Conservation (phyloP, 2,329 filamentous ascomycete species). For the Arthrobotrys sinensis region DNA sequence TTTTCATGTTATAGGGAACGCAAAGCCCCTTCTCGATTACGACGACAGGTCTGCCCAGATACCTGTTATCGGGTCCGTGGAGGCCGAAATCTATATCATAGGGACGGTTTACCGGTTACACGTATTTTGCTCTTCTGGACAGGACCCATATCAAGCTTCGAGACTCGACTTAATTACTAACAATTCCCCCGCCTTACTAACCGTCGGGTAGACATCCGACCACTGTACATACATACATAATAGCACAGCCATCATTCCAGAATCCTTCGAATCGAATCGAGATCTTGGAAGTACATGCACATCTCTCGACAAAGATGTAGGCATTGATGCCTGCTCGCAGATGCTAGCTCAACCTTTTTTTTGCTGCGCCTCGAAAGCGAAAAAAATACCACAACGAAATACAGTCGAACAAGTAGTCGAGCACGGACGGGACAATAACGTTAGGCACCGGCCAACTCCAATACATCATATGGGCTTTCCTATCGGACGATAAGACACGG, state of each 20-base stretch:
- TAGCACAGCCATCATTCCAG: background rate
- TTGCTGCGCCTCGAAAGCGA: slow-evolving; percentile 10
- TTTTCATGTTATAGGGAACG: slow-evolving; percentile 7
- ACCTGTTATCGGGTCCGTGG: slow-evolving; percentile 31
- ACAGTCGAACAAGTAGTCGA: background rate
- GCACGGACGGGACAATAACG: background rate
- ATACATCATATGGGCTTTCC: background rate
- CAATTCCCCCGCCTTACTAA: background rate
- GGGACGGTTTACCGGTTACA: background rate
- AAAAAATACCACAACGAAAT: background rate
- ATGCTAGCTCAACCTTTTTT: background rate
- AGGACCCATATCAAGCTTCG: background rate
- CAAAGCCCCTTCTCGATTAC: slow-evolving; percentile 44
- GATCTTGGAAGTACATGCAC: background rate
- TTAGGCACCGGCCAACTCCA: background rate
- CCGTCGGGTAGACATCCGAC: too few species aligned
- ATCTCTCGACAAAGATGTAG: background rate
- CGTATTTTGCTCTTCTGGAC: slow-evolving; percentile 8
- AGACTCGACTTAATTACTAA: background rate
- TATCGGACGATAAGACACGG: slow-evolving; percentile 6
- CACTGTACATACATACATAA: too few species aligned
- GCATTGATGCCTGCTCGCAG: background rate
- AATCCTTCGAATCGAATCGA: slow-evolving; percentile 1
- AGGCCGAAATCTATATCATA: background rate
- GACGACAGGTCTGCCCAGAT: slow-evolving; percentile 18